These are phyloP conservation scores for Raffaelea deltoideospora DNA, from an alignment of 2,329 filamentous ascomycete species.

Conservation along the genomic window DNA sequence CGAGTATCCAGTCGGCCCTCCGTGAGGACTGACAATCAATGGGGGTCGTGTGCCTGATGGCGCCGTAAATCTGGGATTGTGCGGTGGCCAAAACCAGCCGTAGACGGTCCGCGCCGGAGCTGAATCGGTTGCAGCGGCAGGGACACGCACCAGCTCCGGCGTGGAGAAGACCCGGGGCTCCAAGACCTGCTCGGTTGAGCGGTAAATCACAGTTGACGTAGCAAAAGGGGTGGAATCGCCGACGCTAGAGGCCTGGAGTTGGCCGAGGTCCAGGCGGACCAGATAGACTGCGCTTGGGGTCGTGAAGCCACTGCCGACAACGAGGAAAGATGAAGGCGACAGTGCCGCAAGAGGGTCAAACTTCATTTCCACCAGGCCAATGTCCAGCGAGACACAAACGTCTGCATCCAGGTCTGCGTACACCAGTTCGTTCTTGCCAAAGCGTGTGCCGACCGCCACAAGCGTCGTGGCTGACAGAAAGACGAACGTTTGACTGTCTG, in stretches of 20 bases:
- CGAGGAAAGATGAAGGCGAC: conserved; percentile 20
- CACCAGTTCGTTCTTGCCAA: conserved; percentile 20
- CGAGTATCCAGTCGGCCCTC: conserved; percentile 31
- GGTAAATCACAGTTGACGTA: conserved; percentile 12
- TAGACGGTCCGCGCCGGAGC: conserved; percentile 18
- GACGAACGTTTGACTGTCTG: conserved; percentile 22
- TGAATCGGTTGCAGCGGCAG: conserved; percentile 2
- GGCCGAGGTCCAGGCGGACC: conserved; percentile 15
- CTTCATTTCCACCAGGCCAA: conserved; percentile 18
- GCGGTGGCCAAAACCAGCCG: conserved; percentile 33
- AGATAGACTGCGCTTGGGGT: conserved; percentile 19
- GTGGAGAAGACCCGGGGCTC: conserved; percentile 18
- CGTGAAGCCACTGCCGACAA: conserved; percentile 20
- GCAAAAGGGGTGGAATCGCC: background rate
- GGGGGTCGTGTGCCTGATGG: conserved; percentile 26
- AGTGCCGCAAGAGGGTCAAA: conserved; percentile 20
- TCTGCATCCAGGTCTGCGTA: conserved; percentile 21
- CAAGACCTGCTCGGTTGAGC: conserved; percentile 18
- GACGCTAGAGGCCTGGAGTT: conserved; percentile 2
- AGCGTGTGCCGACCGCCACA: conserved; percentile 17
- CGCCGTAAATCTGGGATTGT: conserved; percentile 26
- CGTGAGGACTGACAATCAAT: conserved; percentile 33
- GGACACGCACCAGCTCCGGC: conserved; percentile 15
- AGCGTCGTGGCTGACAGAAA: conserved; percentile 20
- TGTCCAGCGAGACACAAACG: conserved; percentile 16